Percentiles rank a stretch among this genome's conserved stretches.
Evolutionary conservation across 2,329 filamentous ascomycete genomes (phyloP).

Genomic region (Pezicula neosporulosa): DNA sequence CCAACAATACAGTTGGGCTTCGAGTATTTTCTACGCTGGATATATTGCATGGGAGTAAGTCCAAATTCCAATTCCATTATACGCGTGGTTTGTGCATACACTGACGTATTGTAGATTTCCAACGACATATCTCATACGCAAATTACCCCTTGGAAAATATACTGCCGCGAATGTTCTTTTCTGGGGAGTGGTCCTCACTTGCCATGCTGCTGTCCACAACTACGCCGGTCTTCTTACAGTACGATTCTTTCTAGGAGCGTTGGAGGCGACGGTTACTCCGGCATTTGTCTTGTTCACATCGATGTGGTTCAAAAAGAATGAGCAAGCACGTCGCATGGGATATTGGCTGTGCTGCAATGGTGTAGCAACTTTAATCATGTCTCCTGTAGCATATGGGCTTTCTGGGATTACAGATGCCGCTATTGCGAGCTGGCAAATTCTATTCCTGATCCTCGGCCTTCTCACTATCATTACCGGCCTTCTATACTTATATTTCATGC

Average conservation of each 20-base stretch:
- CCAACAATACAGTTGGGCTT: slow-evolving; percentile 17
- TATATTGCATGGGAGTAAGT: slow-evolving; percentile 18
- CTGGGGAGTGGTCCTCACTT: slow-evolving; percentile 34
- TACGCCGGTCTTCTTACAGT: slow-evolving; percentile 38
- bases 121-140: slow-evolving; percentile 2
- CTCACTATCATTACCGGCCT: slow-evolving; percentile 3
- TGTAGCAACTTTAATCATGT: slow-evolving; percentile 40
- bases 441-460: slow-evolving; percentile 35
- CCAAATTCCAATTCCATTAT: no score
- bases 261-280: slow-evolving; percentile 53
- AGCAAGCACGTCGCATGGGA: slow-evolving; percentile 38
- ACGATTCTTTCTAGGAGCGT: slow-evolving; percentile 51
- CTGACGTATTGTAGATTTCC: background rate
- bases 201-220: slow-evolving; percentile 30
- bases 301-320: slow-evolving; percentile 39
- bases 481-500: slow-evolving; percentile 3
- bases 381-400: slow-evolving; percentile 44
- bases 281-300: slow-evolving; percentile 49
- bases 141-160: slow-evolving; percentile 2
- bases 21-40: slow-evolving; percentile 20
- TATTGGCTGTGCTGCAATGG: slow-evolving; percentile 39
- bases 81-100: background rate
- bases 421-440: slow-evolving; percentile 36
- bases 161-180: slow-evolving; percentile 17
- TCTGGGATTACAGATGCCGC: slow-evolving; percentile 36